Percentiles rank a stretch among this genome's conserved stretches.
Evolutionary conservation across 2,329 filamentous ascomycete species (phyloP).

Genomic region (Aspergillus latus): DNA sequence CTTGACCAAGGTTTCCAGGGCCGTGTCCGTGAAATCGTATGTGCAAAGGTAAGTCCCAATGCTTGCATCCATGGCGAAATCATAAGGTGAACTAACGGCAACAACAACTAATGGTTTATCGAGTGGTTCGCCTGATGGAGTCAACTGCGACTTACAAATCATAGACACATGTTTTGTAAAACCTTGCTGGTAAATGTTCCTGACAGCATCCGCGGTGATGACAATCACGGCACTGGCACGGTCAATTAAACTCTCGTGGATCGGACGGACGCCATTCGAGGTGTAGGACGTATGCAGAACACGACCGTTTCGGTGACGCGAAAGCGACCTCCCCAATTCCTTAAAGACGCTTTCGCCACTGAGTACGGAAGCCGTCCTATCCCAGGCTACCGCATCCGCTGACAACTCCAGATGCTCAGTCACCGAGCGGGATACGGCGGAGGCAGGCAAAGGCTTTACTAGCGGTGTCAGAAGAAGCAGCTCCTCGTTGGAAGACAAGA

Average conservation of each 20-base stretch:
- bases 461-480: slow-evolving; percentile 84
- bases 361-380: slow-evolving; percentile 67
- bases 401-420: slow-evolving; percentile 53
- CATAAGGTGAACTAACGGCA: slow-evolving; percentile 91
- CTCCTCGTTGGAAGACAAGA: slow-evolving; percentile 81
- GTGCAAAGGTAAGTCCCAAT: slow-evolving; percentile 94
- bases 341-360: slow-evolving; percentile 91
- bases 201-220: slow-evolving; percentile 88
- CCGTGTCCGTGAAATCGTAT: slow-evolving; percentile 93
- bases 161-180: slow-evolving; percentile 96
- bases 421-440: slow-evolving; percentile 70
- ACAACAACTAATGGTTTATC: slow-evolving; percentile 88
- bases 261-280: slow-evolving; percentile 84
- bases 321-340: slow-evolving; percentile 83
- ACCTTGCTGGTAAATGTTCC: slow-evolving; percentile 88
- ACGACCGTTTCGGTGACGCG: slow-evolving; percentile 79
- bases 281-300: slow-evolving; percentile 94
- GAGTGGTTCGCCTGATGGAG: slow-evolving; percentile 41
- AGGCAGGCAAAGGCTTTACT: slow-evolving; percentile 89
- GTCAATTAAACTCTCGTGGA: slow-evolving; percentile 90
- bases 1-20: slow-evolving; percentile 78
- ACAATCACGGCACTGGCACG: slow-evolving; percentile 85
- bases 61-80: slow-evolving; percentile 88
- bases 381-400: slow-evolving; percentile 57
- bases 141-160: slow-evolving; percentile 65